Evolutionary conservation across 768 basidiomycete species (phyloP), one percentile per base, ranked within the genome.

Genomic region (Naematelia encephala): DNA sequence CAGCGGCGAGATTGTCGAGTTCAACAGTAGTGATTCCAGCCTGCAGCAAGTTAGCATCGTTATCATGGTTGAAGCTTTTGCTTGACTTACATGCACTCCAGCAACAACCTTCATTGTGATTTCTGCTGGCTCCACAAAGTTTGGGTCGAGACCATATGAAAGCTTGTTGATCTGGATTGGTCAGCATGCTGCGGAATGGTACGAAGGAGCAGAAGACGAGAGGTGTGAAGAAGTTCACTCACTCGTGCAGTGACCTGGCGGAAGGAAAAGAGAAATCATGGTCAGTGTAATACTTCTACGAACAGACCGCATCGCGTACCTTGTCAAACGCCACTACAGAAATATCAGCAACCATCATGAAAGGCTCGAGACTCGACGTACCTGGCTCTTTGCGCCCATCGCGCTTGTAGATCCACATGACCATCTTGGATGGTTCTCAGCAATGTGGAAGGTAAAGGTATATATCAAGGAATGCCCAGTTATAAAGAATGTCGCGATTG

Each of bases 1-100:
- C 93, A 5, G 93, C 87, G 0, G 93, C 93, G 42, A 97, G 87
- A 77, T 96, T 97, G 79, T 99, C 94, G 57, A 98, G 87, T 78
- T 99, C 96, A 60, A 90, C 88, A 3, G 96, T 99, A 0, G 94
- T 99, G 23, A 98, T 92, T 92, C 93, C 56, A 27, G 52, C 25
- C 56, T 57, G 60, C 10, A 67, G 16, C 16, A 39, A 39, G 8
- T 8, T 16, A n/a, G n/a, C n/a, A n/a, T n/a, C n/a, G n/a, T n/a
- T n/a, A n/a, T n/a, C n/a, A n/a, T n/a, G n/a, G n/a, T n/a, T n/a
- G n/a, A n/a, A n/a, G n/a, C n/a, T 39, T 8, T 39, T 39, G 34
- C 34, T 39, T 8, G 34, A 39, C 34, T 22, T 23, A 56, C 26
- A 52, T 55, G 45, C 42, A 50, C 14, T 50, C 53, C 22, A 54